Percentiles rank a stretch among this genome's conserved stretches.
These are phyloP conservation scores for Phaeosphaeriaceae sp. DNA, from an alignment of 2,329 filamentous ascomycete genomes.

Conservation along the genomic window DNA sequence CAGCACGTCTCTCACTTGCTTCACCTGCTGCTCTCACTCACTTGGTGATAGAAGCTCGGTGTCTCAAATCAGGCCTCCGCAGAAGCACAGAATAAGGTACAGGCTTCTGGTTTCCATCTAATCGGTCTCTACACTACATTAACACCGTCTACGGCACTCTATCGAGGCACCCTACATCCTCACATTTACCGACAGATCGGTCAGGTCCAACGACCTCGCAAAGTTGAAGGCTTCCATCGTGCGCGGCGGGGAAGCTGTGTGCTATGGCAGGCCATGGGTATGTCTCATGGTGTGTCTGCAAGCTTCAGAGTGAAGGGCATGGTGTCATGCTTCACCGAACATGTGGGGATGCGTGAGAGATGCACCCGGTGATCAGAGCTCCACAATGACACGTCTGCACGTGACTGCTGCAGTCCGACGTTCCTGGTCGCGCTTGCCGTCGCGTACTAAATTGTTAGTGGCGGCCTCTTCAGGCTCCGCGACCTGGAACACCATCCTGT, in stretches of 20 bases:
- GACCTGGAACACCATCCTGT: slow-evolving; percentile 8
- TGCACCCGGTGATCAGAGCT: slow-evolving; percentile 9
- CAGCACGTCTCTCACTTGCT: slow-evolving; percentile 5
- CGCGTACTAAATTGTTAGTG: slow-evolving; percentile 4
- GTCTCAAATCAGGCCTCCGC: slow-evolving; percentile 78
- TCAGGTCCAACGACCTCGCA: slow-evolving; percentile 84
- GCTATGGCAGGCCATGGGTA: slow-evolving; percentile 35
- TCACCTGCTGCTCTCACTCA: slow-evolving; percentile 45
- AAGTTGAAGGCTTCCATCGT: slow-evolving; percentile 95
- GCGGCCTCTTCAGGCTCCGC: slow-evolving; percentile 15
- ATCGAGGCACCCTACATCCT: slow-evolving; percentile 62
- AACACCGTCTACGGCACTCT: neutral
- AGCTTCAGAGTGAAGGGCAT: neutral
- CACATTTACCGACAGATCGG: slow-evolving; percentile 70
- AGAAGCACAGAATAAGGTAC: slow-evolving; percentile 81
- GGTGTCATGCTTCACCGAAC: neutral
- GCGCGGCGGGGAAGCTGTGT: slow-evolving; percentile 25
- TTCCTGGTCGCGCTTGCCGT: slow-evolving; percentile 11
- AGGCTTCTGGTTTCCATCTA: slow-evolving; percentile 80
- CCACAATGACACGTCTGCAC: slow-evolving; percentile 20
- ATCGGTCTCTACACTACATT: slow-evolving; percentile 65
- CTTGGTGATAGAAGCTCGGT: slow-evolving; percentile 87
- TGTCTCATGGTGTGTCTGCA: slow-evolving; percentile 7
- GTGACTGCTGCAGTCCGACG: slow-evolving; percentile 29
- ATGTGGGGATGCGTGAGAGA: slow-evolving; percentile 16